Evolutionary conservation across 257 asterid species (phyloP), one percentile per base, ranked within the genome.

Genomic region (Nicotiana benthamiana): DNA sequence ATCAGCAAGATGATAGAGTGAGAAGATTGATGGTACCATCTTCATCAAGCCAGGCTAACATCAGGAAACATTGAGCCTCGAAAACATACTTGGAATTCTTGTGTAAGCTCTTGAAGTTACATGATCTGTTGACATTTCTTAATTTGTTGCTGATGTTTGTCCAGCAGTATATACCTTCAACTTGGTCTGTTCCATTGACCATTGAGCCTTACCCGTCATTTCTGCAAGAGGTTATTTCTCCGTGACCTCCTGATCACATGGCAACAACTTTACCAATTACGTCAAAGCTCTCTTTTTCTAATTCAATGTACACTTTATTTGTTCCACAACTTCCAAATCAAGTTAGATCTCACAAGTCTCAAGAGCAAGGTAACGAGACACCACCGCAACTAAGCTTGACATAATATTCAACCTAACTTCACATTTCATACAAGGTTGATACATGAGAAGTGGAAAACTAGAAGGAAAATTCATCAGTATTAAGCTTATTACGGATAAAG

Each of bases 1-100:
- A 91, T 28, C 86, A 88, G 1, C 86, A 88, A 3, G 90, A 89
- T 9, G 91, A 88, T 61, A 80, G 81, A 36, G 61, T 72, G 22
- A 76, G 84, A 9, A 90, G 82, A 46, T 87, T 79, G 56, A 81
- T 79, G 85, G 84, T 82, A 1, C 88, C 97, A 5, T 87, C 93
- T 67, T 89, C 97, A 17, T 90, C 96, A 36, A 80, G 82, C 30
- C 84, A 82, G 83, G 80, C 89, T 27, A 87, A 81, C 83, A 84
- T 79, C 76, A 83, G 93, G 84, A 91, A 87, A 89, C 81, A 57
- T 70, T 91, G 86, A 90, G 54, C 84, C 34, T 16, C 66, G 63
- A 36, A 60, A 62, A 64, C 65, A 51, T 75, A 43, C 18, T 78
- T 40, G 40, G 36, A 74, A 24, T 74, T 48, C 36, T 74, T 48